Evolutionary conservation across 352 stramenopile genomes (phyloP).

Genomic region (Globisporangium polare): DNA sequence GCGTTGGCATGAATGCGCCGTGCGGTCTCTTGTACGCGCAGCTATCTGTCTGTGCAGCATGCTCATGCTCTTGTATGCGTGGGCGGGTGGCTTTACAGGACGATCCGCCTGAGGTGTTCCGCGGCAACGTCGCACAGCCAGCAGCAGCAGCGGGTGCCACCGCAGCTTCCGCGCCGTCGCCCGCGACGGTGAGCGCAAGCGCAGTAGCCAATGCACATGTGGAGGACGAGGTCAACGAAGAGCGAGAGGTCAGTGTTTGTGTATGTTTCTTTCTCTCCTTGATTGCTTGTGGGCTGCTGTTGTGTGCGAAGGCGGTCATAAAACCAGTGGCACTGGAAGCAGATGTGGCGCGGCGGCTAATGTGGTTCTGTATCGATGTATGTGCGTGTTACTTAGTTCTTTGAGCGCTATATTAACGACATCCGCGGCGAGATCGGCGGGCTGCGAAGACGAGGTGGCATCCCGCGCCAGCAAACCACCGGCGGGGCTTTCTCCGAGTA

Average conservation of each 20-base stretch:
- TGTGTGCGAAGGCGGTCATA: background rate
- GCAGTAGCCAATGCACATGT: background rate
- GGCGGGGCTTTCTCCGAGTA: conserved; percentile 14
- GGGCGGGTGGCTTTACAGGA: too few relatives aligned
- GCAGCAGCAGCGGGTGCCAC: background rate
- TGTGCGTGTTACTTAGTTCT: conserved; percentile 11
- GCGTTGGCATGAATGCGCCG: background rate
- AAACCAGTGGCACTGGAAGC: background rate
- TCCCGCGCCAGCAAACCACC: conserved; percentile 9
- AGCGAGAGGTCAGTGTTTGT: conserved; percentile 12
- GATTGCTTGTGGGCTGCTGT: background rate
- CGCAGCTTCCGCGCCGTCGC: background rate
- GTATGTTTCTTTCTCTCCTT: background rate
- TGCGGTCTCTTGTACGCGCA: background rate
- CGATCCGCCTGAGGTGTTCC: conserved; percentile 60
- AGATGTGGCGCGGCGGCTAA: background rate
- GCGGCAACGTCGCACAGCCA: conserved; percentile 4
- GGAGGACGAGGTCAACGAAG: conserved; percentile 7
- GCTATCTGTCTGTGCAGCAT: background rate
- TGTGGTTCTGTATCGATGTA: background rate
- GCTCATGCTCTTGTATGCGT: background rate
- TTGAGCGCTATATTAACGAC: conserved; percentile 20
- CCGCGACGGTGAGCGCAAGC: background rate
- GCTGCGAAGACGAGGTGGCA: conserved; percentile 11
- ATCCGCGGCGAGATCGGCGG: conserved; percentile 34